These are phyloP conservation scores for Hypericum androsaemum DNA, from an alignment of 345 rosid genomes.

Conservation along the genomic window DNA sequence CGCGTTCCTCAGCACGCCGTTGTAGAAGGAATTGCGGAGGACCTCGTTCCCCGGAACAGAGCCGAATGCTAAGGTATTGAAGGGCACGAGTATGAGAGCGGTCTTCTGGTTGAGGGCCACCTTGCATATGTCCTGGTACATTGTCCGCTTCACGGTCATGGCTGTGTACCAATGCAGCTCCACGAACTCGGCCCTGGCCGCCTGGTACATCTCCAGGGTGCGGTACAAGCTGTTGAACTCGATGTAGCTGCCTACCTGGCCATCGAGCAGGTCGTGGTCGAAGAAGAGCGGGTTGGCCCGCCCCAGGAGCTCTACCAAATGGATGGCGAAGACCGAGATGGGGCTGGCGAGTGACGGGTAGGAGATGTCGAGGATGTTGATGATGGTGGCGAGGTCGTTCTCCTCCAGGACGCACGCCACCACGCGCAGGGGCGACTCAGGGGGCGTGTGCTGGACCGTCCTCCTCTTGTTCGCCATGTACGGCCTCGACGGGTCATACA, in stretches of 20 bases:
- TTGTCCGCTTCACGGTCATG: constrained; percentile 39
- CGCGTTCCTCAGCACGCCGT: constrained; percentile 43
- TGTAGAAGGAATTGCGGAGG: constrained; percentile 18
- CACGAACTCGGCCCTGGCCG: constrained; percentile 24
- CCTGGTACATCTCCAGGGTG: constrained; percentile 36
- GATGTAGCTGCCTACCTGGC: background rate
- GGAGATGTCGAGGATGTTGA: constrained; percentile 47
- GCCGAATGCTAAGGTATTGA: constrained; percentile 24
- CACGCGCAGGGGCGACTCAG: constrained; percentile 25
- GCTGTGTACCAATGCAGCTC: constrained; percentile 35
- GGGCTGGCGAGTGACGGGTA: constrained; percentile 38
- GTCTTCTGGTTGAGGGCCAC: constrained; percentile 42
- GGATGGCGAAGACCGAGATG: constrained; percentile 38
- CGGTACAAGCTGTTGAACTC: constrained; percentile 24
- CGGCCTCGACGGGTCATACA: constrained; percentile 66
- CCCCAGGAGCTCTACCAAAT: constrained; percentile 45
- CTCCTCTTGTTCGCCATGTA: constrained; percentile 56
- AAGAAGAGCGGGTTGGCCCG: constrained; percentile 42
- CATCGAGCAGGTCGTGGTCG: constrained; percentile 29
- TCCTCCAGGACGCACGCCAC: constrained; percentile 42
- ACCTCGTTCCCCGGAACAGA: too few relatives aligned
- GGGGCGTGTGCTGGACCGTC: constrained; percentile 65
- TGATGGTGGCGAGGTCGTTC: constrained; percentile 31
- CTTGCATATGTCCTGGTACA: constrained; percentile 70
- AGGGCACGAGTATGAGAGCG: constrained; percentile 48